Conservation (phyloP, 1,139 yeast species). For the Pichia sp. region DNA sequence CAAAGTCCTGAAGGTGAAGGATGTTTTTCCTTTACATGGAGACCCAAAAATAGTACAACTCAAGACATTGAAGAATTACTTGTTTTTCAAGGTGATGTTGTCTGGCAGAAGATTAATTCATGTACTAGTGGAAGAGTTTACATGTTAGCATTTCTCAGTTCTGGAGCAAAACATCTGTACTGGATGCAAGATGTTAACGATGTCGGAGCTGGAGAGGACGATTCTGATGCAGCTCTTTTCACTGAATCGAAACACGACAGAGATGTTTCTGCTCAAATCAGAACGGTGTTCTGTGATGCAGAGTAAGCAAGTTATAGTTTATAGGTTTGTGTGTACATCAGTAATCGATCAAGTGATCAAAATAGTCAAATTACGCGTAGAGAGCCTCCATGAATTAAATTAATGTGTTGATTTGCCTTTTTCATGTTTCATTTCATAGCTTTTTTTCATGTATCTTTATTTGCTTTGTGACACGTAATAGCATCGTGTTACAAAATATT, state of each 20-base stretch:
- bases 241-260: slow-evolving; percentile 13
- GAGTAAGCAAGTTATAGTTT: background rate
- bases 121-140: slow-evolving; percentile 82
- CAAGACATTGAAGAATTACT: slow-evolving; percentile 61
- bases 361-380: background rate
- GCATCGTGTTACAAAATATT: background rate
- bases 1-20: slow-evolving; percentile 55
- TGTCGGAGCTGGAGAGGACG: slow-evolving; percentile 31
- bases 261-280: slow-evolving; percentile 3
- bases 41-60: slow-evolving; percentile 41
- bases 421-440: background rate
- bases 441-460: background rate
- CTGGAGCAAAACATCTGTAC: slow-evolving; percentile 78
- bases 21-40: slow-evolving; percentile 56
- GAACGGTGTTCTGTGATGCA: slow-evolving; percentile 3
- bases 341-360: background rate
- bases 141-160: slow-evolving; percentile 72
- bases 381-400: background rate
- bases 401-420: background rate
- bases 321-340: background rate
- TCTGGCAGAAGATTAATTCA: slow-evolving; percentile 67
- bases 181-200: slow-evolving; percentile 88
- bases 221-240: slow-evolving; percentile 32
- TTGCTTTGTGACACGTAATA: background rate
- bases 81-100: slow-evolving; percentile 89